Percentiles rank a stretch among this genome's conserved stretches.
These are phyloP conservation scores for Ustilago lituana DNA, from an alignment of 1,284 basidiomycete species.

Conservation along the genomic window DNA sequence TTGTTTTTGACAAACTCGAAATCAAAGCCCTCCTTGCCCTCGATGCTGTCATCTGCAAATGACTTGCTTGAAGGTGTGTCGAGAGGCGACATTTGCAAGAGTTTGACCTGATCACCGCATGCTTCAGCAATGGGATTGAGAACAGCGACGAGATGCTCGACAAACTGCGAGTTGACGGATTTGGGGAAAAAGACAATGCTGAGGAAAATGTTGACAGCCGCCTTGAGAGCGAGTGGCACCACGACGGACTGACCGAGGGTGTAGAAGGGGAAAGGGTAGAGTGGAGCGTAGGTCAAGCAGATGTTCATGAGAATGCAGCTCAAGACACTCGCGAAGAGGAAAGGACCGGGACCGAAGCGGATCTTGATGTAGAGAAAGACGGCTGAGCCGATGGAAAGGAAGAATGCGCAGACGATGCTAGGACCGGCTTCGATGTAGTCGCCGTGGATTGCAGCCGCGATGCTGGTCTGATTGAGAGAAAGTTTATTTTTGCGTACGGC, in stretches of 20 bases:
- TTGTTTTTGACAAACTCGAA: constrained; percentile 43
- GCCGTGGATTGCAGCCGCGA: constrained; percentile 37
- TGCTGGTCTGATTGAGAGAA: constrained; percentile 68
- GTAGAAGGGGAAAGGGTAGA: constrained; percentile 78
- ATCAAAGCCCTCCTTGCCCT: constrained; percentile 69
- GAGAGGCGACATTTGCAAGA: constrained; percentile 71
- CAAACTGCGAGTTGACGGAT: constrained; percentile 76
- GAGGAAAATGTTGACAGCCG: constrained; percentile 72
- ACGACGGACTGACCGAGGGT: constrained; percentile 72
- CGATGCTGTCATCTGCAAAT: background rate
- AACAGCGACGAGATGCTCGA: constrained; percentile 71
- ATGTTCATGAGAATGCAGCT: constrained; percentile 73
- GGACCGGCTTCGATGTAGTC: constrained; percentile 69
- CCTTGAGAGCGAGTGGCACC: constrained; percentile 75
- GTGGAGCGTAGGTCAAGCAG: constrained; percentile 72
- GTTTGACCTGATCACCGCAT: constrained; percentile 71
- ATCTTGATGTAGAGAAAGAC: constrained; percentile 76
- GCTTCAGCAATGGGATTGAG: constrained; percentile 72
- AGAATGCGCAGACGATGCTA: constrained; percentile 74
- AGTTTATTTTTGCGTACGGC: constrained; percentile 72
- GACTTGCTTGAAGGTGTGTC: constrained; percentile 56
- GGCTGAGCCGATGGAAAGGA: constrained; percentile 75
- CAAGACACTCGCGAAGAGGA: constrained; percentile 73
- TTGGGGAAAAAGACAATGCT: constrained; percentile 76
- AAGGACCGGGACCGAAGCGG: constrained; percentile 75